Evolutionary conservation across 1,284 basidiomycete genomes (phyloP), one percentile per base, ranked within the genome.

Genomic region (Ceratobasidium sp.): DNA sequence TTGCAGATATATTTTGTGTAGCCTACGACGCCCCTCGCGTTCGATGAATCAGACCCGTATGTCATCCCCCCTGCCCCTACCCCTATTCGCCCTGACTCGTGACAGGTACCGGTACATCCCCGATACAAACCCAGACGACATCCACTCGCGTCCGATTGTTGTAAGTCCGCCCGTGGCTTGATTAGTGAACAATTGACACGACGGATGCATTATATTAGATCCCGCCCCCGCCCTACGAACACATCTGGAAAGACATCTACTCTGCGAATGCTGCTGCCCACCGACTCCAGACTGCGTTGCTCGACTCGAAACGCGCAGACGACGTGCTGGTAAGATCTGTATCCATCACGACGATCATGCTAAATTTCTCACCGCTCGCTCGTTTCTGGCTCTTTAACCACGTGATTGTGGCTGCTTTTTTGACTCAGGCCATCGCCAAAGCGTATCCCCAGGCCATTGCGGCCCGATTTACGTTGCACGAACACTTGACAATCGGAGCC

Each of bases 221-320:
- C 38, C 52, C 64, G n/a, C 64, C 64, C 32, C 64, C 64, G 7
- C 52, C 64, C 0, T 55, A 55, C 42, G 64, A 68, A 12, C 50
- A 68, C 42, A 43, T 68, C 15, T 68, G 64, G 64, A 52, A 43
- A 40, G 64, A 68, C 38, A 68, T 68, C 22, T 47, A 45, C 40
- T 34, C 29, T 0, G 64, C 64, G 27, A 68, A 68, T 32, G 35
- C 12, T 5, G 64, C 64, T 13, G 64, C 52, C 5, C 2, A 12
- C 20, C 22, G 52, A 34, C 53, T 68, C 8, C 40, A 42, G 13
- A 50, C 35, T 13, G 49, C 62, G 12, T 20, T 47, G 47, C 50
- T 65, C 20, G 43, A 15, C n/a, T 29, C 50, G 12, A 55, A 52
- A 20, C 50, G 64, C 50, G 52, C 35, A 29, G 64, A 68, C 15